Evolutionary conservation across 768 basidiomycete genomes (phyloP).

Genomic region (Suillus bovinus): DNA sequence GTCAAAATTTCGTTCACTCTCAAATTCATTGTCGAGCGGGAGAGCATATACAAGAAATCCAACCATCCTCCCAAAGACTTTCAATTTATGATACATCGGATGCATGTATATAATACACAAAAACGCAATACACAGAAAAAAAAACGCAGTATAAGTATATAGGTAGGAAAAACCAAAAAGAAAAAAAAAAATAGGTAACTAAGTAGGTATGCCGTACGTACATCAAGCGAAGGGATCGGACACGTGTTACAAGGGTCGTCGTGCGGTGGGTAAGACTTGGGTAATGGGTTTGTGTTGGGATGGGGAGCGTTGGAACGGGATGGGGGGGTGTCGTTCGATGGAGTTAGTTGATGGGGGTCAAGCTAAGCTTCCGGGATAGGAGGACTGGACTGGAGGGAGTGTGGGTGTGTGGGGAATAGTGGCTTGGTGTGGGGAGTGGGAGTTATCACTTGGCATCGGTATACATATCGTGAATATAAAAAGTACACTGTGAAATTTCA

Average conservation of each 20-base stretch:
- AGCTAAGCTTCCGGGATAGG: not conserved
- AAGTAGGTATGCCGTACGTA: not conserved
- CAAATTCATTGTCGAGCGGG: not conserved
- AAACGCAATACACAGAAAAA: not conserved
- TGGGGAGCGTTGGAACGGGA: not conserved
- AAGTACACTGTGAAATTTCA: not conserved
- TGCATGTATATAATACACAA: not conserved
- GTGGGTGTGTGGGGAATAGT: not conserved
- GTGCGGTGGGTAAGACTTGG: slow-evolving; percentile 3
- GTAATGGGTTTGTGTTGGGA: not conserved
- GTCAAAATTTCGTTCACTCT: not conserved
- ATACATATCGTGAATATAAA: not conserved
- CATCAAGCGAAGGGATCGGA: not conserved
- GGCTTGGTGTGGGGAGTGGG: not conserved
- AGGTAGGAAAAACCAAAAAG: not conserved
- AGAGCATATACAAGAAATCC: not conserved
- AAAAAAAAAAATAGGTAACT: not conserved
- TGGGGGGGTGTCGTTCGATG: not conserved
- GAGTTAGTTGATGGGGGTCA: not conserved
- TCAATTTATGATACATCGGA: not conserved
- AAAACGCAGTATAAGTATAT: not conserved
- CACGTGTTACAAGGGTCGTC: not conserved
- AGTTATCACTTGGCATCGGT: not conserved
- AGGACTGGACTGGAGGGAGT: not conserved
- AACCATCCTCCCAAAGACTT: not conserved